Percentiles rank a stretch among this genome's conserved stretches.
Conservation (phyloP, 768 basidiomycete genomes). For the Termitomyces sp. region DNA sequence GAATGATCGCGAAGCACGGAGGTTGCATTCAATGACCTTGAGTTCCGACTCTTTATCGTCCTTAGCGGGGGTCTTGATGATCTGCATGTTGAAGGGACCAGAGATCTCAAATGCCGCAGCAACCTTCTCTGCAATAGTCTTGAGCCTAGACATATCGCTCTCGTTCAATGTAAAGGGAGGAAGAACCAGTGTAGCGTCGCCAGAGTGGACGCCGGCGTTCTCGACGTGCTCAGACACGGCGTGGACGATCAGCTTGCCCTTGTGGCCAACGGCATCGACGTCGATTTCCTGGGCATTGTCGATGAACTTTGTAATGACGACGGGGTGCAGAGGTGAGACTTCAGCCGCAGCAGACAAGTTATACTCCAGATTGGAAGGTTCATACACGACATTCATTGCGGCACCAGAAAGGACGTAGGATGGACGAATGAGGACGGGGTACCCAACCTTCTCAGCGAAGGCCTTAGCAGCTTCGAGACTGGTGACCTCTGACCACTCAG, state of each 20-base stretch:
- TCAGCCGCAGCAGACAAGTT: conserved; percentile 95
- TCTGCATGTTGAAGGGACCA: conserved; percentile 99
- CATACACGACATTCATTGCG: conserved; percentile 98
- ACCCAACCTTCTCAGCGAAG: conserved; percentile 85
- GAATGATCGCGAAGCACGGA: conserved; percentile 97
- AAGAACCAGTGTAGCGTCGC: conserved; percentile 95
- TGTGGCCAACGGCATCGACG: conserved; percentile 93
- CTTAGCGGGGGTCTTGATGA: conserved; percentile 78
- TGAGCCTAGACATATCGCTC: conserved; percentile 80
- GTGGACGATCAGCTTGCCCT: conserved; percentile 89
- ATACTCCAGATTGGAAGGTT: conserved; percentile 85
- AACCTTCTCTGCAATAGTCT: conserved; percentile 93
- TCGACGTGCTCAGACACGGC: conserved; percentile 98
- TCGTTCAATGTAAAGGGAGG: conserved; percentile 84
- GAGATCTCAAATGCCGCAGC: conserved; percentile 94
- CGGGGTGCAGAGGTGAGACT: conserved; percentile 95
- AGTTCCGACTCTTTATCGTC: conserved; percentile 59
- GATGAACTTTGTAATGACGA: conserved; percentile 99
- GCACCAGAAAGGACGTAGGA: conserved; percentile 98
- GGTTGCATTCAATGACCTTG: conserved; percentile 98
- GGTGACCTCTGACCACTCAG: conserved; percentile 91
- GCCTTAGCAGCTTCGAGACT: conserved; percentile 86
- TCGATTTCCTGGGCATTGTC: conserved; percentile 98
- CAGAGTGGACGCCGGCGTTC: conserved; percentile 97
- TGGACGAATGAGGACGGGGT: conserved; percentile 96